These are phyloP conservation scores for Apiospora sp. DNA, from an alignment of 2,329 filamentous ascomycete species.

Conservation along the genomic window DNA sequence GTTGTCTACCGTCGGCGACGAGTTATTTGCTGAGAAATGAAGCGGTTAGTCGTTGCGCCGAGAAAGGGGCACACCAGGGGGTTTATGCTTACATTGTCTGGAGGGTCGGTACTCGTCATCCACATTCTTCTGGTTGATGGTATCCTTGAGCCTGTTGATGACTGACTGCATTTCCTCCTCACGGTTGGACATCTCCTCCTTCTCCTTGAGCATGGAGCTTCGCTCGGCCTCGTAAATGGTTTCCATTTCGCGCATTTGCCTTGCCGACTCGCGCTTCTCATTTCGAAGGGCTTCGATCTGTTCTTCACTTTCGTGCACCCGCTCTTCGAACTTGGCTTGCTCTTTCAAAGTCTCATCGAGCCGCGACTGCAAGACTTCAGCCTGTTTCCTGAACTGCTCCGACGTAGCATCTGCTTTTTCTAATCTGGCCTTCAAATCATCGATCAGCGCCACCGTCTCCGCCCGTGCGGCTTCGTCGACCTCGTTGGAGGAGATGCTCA, in stretches of 20 bases:
- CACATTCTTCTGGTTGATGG: slow-evolving; percentile 73
- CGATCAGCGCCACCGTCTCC: slow-evolving; percentile 79
- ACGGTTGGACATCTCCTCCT: slow-evolving; percentile 82
- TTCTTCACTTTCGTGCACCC: slow-evolving; percentile 85
- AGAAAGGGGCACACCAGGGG: not conserved
- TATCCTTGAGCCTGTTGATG: slow-evolving; percentile 92
- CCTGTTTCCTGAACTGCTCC: slow-evolving; percentile 84
- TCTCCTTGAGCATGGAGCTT: slow-evolving; percentile 86
- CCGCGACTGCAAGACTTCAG: slow-evolving; percentile 82
- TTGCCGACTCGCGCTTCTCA: slow-evolving; percentile 83
- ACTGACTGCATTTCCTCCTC: slow-evolving; percentile 92
- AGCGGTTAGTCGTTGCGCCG: slow-evolving; percentile 4
- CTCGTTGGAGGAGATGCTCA: slow-evolving; percentile 53
- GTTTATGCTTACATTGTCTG: slow-evolving; percentile 60
- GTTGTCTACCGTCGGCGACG: slow-evolving; percentile 73
- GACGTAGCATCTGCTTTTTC: slow-evolving; percentile 80
- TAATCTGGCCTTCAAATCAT: slow-evolving; percentile 84
- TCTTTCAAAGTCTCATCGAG: slow-evolving; percentile 86
- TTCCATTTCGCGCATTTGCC: slow-evolving; percentile 90
- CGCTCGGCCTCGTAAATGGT: slow-evolving; percentile 91
- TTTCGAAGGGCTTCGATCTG: slow-evolving; percentile 81
- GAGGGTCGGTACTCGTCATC: slow-evolving; percentile 66
- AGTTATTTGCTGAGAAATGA: slow-evolving; percentile 57
- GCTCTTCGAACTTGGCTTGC: slow-evolving; percentile 87
- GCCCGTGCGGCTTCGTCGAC: slow-evolving; percentile 78